A percentile compares a stretch with the other conserved stretches of the same genome.
These are phyloP conservation scores for Tremellales sp. DNA, from an alignment of 1,284 basidiomycete species.

Conservation along the genomic window DNA sequence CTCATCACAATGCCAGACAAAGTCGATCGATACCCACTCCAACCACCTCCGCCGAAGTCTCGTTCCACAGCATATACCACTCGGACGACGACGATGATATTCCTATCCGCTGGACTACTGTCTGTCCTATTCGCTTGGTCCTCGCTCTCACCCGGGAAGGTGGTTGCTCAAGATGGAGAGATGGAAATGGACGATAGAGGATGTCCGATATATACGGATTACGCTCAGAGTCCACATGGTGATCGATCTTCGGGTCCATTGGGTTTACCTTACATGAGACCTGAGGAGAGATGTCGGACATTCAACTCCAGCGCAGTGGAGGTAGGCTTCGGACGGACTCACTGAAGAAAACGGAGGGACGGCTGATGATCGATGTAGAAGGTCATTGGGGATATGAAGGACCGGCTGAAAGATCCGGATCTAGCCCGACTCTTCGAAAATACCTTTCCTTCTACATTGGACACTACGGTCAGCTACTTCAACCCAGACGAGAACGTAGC, in stretches of 20 bases:
- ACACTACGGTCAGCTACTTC: slow-evolving; percentile 71
- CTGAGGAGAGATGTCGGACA: slow-evolving; percentile 61
- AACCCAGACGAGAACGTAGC: slow-evolving; percentile 63
- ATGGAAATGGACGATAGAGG: not conserved
- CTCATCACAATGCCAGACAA: too few species aligned
- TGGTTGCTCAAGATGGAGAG: not conserved
- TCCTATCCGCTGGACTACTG: not conserved
- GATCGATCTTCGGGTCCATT: slow-evolving; percentile 59
- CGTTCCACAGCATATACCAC: too few species aligned
- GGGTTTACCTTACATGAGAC: slow-evolving; percentile 65
- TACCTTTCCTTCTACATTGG: slow-evolving; percentile 69
- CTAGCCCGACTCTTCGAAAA: slow-evolving; percentile 70
- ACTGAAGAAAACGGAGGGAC: not conserved
- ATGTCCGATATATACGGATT: slow-evolving; percentile 16
- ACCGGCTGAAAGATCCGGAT: slow-evolving; percentile 65
- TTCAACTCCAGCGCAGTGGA: slow-evolving; percentile 61
- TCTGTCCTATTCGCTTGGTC: not conserved
- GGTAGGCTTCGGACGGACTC: slow-evolving; percentile 19
- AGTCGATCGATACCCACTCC: too few species aligned
- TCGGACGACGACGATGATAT: not conserved
- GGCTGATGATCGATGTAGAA: slow-evolving; percentile 23
- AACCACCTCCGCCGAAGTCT: too few species aligned
- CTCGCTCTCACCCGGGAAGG: not conserved
- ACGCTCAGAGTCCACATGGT: slow-evolving; percentile 56
- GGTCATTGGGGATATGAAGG: slow-evolving; percentile 66